phyloP scores from a whole-genome alignment of 805 yeast genomes.

The Hanseniaspora guilliermondii region DNA sequence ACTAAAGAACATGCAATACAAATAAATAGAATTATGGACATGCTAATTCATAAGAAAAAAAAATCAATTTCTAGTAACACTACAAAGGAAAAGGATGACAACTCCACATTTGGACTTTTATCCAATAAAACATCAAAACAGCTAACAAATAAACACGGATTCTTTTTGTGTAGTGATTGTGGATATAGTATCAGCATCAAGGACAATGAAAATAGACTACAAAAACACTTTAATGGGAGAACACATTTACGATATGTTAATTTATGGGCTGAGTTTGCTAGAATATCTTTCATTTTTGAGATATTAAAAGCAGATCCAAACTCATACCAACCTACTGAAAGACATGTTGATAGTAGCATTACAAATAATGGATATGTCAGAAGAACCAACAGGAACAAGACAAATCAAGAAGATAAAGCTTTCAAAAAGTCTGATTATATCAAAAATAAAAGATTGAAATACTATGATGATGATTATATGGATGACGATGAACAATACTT shows the following conservation, averaged over 20 bases:
- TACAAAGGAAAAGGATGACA: neutral
- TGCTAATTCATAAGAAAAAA: neutral
- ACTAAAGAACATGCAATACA: neutral
- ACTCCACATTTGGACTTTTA: neutral
- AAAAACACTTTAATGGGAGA: constrained; percentile 82
- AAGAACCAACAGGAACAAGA: neutral
- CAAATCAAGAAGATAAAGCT: neutral
- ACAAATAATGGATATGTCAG: neutral
- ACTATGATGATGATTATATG: neutral
- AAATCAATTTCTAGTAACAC: too few relatives aligned
- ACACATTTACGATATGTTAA: constrained; percentile 71
- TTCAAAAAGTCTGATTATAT: neutral
- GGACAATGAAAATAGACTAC: constrained; percentile 78
- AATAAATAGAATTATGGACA: neutral
- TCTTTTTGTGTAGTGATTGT: constrained; percentile 55
- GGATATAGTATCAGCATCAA: constrained; percentile 77
- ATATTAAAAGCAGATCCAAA: constrained; percentile 17
- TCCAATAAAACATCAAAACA: neutral
- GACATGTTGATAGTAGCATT: neutral
- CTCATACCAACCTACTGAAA: neutral
- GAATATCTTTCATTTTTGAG: constrained; percentile 24
- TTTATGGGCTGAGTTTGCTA: constrained; percentile 48
- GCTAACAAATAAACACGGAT: neutral
- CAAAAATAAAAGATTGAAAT: neutral
- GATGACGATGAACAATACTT: neutral